Percentiles rank a stretch among this genome's conserved stretches.
These are phyloP conservation scores for Cubamyces lactineus DNA, from an alignment of 768 basidiomycete species.

Conservation along the genomic window DNA sequence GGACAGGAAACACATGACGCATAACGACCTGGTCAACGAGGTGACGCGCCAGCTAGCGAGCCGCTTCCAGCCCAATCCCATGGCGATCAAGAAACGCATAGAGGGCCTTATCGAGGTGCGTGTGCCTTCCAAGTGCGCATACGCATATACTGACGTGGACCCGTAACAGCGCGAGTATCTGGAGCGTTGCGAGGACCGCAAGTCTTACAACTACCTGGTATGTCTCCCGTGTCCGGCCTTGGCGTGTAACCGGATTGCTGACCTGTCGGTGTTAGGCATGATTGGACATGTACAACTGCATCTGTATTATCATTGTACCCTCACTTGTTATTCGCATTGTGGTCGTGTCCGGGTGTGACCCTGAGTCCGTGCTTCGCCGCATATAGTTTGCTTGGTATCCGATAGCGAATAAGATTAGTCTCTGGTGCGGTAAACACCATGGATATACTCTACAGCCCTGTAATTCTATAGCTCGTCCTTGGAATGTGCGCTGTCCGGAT, in stretches of 20 bases:
- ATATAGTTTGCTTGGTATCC: neutral
- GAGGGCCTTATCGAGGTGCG: slow-evolving; percentile 91
- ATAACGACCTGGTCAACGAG: slow-evolving; percentile 89
- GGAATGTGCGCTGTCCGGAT: slow-evolving; percentile 32
- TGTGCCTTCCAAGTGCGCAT: slow-evolving; percentile 6
- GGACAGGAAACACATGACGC: slow-evolving; percentile 84
- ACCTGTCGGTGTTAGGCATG: slow-evolving; percentile 5
- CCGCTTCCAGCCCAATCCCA: slow-evolving; percentile 86
- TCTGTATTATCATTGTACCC: slow-evolving; percentile 18
- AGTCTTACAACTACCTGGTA: slow-evolving; percentile 83
- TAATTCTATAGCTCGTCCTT: slow-evolving; percentile 46
- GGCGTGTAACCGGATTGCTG: neutral
- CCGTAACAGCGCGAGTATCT: slow-evolving; percentile 85
- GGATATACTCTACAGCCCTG: slow-evolving; percentile 16
- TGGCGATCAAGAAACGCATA: slow-evolving; percentile 90
- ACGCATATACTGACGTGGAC: neutral
- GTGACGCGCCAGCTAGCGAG: slow-evolving; percentile 83
- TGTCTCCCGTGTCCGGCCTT: no score
- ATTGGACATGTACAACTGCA: slow-evolving; percentile 12
- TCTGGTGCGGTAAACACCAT: neutral
- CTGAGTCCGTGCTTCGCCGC: no score
- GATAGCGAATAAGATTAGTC: slow-evolving; percentile 23
- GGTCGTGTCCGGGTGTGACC: neutral
- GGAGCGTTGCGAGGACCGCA: slow-evolving; percentile 85
- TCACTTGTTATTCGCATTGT: neutral